phyloP scores from a whole-genome alignment of 768 basidiomycete genomes.

The Termitomyces sp. region DNA sequence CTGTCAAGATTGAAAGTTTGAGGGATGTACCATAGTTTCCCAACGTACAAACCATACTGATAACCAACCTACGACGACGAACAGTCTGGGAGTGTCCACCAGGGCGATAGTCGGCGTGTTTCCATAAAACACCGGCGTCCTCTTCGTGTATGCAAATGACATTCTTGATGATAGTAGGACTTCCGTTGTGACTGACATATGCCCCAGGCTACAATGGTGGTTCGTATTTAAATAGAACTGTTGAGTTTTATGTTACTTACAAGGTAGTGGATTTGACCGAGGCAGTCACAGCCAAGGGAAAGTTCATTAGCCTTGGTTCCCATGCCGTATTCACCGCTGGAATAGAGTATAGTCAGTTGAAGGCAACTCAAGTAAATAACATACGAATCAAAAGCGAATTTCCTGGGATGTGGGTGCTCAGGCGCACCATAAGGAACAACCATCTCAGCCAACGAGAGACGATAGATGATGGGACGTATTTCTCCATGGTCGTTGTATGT shows the following conservation, averaged over 20 bases:
- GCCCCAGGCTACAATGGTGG: constrained; percentile 69
- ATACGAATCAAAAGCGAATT: constrained; percentile 85
- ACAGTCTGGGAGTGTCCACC: constrained; percentile 78
- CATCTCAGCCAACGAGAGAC: constrained; percentile 86
- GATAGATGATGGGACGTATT: constrained; percentile 86
- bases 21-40: constrained; percentile 73
- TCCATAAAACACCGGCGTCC: constrained; percentile 87
- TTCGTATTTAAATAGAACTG: not conserved
- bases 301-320: constrained; percentile 89
- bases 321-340: constrained; percentile 87
- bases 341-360: constrained; percentile 39
- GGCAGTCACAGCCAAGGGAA: constrained; percentile 85
- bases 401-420: constrained; percentile 82
- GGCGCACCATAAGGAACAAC: constrained; percentile 87
- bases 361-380: constrained; percentile 60
- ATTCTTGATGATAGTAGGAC: constrained; percentile 72
- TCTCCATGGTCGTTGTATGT: constrained; percentile 86
- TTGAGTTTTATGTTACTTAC: constrained; percentile 32
- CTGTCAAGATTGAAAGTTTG: constrained; percentile 16
- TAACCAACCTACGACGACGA: constrained; percentile 78
- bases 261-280: constrained; percentile 84
- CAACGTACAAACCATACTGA: constrained; percentile 89
- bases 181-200: constrained; percentile 72
- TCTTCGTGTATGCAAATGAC: constrained; percentile 94
- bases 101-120: constrained; percentile 86